Evolutionary conservation across 2,329 filamentous ascomycete genomes (phyloP).

Genomic region (Cryphonectria naterciae): DNA sequence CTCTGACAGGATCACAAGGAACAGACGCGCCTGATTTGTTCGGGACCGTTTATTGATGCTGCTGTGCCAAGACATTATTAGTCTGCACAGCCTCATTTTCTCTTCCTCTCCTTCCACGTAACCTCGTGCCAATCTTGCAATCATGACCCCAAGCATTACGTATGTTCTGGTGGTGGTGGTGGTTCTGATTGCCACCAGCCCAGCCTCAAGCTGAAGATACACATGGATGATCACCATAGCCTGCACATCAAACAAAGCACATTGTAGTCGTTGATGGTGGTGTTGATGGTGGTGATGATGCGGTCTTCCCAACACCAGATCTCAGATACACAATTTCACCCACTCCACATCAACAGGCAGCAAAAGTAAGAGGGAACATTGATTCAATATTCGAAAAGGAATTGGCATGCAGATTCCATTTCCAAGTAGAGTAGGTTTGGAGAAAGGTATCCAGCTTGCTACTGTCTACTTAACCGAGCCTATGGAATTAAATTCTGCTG

Average conservation of each 20-base stretch:
- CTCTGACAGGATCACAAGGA: background rate
- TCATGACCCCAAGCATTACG: background rate
- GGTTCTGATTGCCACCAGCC: background rate
- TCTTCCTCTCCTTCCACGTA: constrained; percentile 1
- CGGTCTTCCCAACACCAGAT: background rate
- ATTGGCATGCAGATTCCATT: background rate
- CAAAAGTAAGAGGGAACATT: background rate
- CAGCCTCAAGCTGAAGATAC: background rate
- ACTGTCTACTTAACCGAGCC: background rate
- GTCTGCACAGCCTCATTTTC: constrained; percentile 8
- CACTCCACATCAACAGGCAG: background rate
- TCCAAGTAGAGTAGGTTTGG: background rate
- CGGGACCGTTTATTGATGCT: background rate
- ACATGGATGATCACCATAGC: background rate
- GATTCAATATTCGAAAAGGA: background rate
- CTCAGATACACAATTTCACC: background rate
- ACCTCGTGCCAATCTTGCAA: background rate
- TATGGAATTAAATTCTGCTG: background rate
- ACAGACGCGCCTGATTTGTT: too few species aligned
- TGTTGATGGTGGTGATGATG: background rate
- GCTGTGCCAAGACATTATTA: constrained; percentile 1
- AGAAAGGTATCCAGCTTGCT: background rate
- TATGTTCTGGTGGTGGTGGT: background rate
- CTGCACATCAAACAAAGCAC: background rate
- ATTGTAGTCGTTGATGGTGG: background rate